Evolutionary conservation across 768 basidiomycete species (phyloP).

Genomic region (Boletellus ananas): DNA sequence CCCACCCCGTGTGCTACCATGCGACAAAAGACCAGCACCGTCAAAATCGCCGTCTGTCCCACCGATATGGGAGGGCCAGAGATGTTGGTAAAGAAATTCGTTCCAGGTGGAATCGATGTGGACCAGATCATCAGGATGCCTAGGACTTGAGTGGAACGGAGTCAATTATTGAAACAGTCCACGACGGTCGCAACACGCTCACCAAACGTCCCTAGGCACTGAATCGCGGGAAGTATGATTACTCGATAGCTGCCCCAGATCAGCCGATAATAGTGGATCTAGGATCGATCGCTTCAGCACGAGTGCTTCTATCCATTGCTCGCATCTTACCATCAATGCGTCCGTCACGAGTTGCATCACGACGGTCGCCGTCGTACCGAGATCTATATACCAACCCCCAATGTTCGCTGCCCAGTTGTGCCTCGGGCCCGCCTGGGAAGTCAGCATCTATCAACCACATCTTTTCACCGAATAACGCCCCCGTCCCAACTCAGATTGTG

Average conservation of each 20-base stretch:
- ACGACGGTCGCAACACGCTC: neutral
- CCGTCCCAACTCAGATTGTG: conserved; percentile 30
- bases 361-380: conserved; percentile 27
- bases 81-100: conserved; percentile 16
- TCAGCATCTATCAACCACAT: conserved; percentile 34
- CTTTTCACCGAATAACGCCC: conserved; percentile 30
- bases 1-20: conserved; percentile 14
- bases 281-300: conserved; percentile 1
- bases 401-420: conserved; percentile 29
- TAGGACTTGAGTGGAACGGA: conserved; percentile 8
- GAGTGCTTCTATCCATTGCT: neutral
- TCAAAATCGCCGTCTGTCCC: conserved; percentile 20
- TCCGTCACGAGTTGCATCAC: conserved; percentile 36
- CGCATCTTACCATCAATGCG: conserved; percentile 34
- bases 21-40: conserved; percentile 17
- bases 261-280: conserved; percentile 40
- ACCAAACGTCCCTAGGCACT: conserved; percentile 28
- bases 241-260: conserved; percentile 26
- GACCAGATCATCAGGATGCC: conserved; percentile 12
- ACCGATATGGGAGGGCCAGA: conserved; percentile 17
- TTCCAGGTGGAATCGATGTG: conserved; percentile 14
- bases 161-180: neutral
- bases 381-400: conserved; percentile 29
- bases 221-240: conserved; percentile 14
- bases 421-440: conserved; percentile 34